Evolutionary conservation across 2,329 filamentous ascomycete genomes (phyloP).

Genomic region (Huntiella savannae): DNA sequence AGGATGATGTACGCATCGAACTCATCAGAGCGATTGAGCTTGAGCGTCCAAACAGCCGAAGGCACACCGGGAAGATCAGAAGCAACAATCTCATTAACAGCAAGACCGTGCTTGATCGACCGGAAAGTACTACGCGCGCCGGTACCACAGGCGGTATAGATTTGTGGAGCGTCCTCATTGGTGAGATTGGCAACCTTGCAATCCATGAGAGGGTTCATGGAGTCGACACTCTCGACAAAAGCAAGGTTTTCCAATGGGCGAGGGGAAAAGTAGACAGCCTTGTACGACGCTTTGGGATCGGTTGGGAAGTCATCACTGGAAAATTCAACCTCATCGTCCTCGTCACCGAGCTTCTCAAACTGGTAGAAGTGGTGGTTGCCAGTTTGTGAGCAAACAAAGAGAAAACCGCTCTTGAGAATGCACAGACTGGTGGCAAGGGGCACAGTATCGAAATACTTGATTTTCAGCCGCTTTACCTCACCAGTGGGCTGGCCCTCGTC

Average conservation of each 20-base stretch:
- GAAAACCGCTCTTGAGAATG: conserved; percentile 86
- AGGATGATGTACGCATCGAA: conserved; percentile 93
- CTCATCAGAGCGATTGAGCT: conserved; percentile 60
- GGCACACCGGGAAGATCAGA: conserved; percentile 80
- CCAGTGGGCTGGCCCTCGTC: conserved; percentile 58
- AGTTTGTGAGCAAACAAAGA: conserved; percentile 81
- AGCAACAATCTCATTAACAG: conserved; percentile 90
- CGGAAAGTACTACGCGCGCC: conserved; percentile 80
- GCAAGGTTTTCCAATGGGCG: conserved; percentile 64
- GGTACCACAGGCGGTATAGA: conserved; percentile 80
- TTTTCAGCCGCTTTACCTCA: conserved; percentile 65
- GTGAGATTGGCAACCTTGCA: conserved; percentile 83
- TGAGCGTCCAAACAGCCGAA: conserved; percentile 87
- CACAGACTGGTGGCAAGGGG: conserved; percentile 73
- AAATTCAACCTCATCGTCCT: conserved; percentile 78
- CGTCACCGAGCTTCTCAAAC: conserved; percentile 90
- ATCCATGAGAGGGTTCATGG: conserved; percentile 79
- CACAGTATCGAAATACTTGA: conserved; percentile 97
- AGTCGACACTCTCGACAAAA: conserved; percentile 65
- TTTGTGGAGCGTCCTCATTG: conserved; percentile 85
- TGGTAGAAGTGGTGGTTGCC: conserved; percentile 93
- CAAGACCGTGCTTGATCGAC: conserved; percentile 77
- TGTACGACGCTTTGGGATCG: conserved; percentile 52
- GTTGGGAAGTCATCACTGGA: conserved; percentile 64
- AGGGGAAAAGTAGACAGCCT: conserved; percentile 71